Conservation (phyloP, 441 rosid species). For the Gossypium laxum region DNA sequence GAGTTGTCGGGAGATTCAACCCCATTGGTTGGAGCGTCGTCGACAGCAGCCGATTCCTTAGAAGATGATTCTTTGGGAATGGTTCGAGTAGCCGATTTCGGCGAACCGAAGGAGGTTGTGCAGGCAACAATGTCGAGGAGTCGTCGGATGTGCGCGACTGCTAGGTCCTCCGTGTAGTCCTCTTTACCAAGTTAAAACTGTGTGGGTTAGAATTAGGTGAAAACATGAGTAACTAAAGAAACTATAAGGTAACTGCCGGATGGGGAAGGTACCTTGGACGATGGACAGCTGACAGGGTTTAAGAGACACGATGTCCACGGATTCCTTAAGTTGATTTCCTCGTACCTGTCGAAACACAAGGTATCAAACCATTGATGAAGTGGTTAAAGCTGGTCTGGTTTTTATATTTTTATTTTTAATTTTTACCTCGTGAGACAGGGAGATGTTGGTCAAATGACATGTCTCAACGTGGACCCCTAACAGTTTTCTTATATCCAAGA, state of each 20-base stretch:
- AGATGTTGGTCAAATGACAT: conserved; percentile 57
- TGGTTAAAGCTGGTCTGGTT: neutral
- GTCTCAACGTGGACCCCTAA: conserved; percentile 58
- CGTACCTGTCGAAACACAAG: conserved; percentile 34
- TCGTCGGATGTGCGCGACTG: conserved; percentile 51
- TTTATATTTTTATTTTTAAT: too few species aligned
- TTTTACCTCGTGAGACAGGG: conserved; percentile 51
- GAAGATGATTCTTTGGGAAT: conserved; percentile 22
- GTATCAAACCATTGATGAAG: neutral
- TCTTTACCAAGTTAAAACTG: conserved; percentile 17
- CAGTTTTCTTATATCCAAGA: conserved; percentile 61
- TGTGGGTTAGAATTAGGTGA: neutral
- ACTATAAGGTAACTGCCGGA: conserved; percentile 15
- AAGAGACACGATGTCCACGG: conserved; percentile 53
- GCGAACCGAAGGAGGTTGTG: conserved; percentile 50
- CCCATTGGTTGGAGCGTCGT: conserved; percentile 21
- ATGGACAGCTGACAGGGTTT: conserved; percentile 62
- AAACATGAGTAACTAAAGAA: neutral
- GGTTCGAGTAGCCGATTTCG: conserved; percentile 36
- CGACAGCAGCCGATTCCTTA: conserved; percentile 33
- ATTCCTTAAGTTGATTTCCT: conserved; percentile 52
- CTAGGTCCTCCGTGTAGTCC: conserved; percentile 53
- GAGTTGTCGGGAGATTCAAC: conserved; percentile 23
- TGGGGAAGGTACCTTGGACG: conserved; percentile 32
- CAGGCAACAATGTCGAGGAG: conserved; percentile 69